phyloP scores from a whole-genome alignment of 2,329 filamentous ascomycete genomes.

The Diaporthe vexans region DNA sequence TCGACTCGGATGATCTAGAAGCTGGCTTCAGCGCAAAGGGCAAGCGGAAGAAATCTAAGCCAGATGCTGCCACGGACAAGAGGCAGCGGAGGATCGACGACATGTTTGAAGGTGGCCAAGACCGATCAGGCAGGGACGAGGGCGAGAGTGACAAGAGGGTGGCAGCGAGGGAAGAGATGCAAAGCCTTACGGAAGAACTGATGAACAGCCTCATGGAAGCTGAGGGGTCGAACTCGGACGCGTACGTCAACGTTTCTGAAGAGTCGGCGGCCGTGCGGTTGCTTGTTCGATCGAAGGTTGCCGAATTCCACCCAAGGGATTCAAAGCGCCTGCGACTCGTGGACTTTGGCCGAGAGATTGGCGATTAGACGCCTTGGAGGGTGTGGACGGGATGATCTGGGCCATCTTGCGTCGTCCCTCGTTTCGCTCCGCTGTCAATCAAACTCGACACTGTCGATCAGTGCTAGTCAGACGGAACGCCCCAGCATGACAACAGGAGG shows the following conservation, averaged over 20 bases:
- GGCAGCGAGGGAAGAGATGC: conserved; percentile 70
- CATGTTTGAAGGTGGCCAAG: conserved; percentile 65
- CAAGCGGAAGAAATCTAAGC: conserved; percentile 63
- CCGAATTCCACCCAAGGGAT: conserved; percentile 75
- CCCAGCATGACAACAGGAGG: conserved; percentile 33
- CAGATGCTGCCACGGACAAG: conserved; percentile 58
- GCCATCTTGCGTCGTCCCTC: conserved; percentile 11
- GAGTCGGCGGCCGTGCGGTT: conserved; percentile 76
- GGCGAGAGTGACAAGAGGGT: conserved; percentile 61
- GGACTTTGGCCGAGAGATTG: conserved; percentile 75
- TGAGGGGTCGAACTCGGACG: conserved; percentile 66
- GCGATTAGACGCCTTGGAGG: conserved; percentile 56
- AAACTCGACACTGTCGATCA: conserved; percentile 36
- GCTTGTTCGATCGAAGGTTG: conserved; percentile 74
- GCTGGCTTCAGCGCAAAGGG: conserved; percentile 73
- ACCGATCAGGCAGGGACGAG: conserved; percentile 45
- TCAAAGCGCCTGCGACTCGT: conserved; percentile 70
- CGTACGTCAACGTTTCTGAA: conserved; percentile 70
- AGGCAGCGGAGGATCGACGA: conserved; percentile 74
- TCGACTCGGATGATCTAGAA: conserved; percentile 71
- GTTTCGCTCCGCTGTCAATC: conserved; percentile 35
- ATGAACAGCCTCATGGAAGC: conserved; percentile 71
- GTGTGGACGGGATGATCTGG: conserved; percentile 21
- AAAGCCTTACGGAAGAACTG: conserved; percentile 70
- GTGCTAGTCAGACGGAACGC: conserved; percentile 24